Evolutionary conservation across 1,284 basidiomycete genomes (phyloP), one percentile per base, ranked within the genome.

Genomic region (Ganoderma meredithae): DNA sequence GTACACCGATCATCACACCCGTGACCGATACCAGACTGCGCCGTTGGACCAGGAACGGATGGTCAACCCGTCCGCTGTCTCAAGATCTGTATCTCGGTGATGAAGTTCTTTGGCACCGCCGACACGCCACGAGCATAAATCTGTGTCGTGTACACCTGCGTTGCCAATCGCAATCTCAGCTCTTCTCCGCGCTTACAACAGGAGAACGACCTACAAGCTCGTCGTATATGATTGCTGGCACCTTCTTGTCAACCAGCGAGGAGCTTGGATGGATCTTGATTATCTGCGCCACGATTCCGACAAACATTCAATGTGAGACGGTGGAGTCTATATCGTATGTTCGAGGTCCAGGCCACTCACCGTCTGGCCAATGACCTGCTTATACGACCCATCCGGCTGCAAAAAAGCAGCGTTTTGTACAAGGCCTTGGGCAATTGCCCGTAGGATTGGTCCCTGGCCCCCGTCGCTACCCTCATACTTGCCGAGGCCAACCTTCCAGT

Each of bases 191-290:
- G 56, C 49, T 33, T 9, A 9, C 43, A 27, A 31, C 6, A 25
- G n/a, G 10, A 13, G 33, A 52, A 15, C 1, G 53, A 84, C 93
- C 74, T 71, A 97, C 96, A 74, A 98, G 82, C 78, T 98, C 96
- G 77, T 97, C 92, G 76, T 94, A 98, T 59, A 98, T 86, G 67
- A 98, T 95, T 6, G 91, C 94, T 0, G 91, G 89, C 0, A 90
- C 87, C 77, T 93, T 95, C 76, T 92, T 94, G 69, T 93, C 90
- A 70, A 87, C 88, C 69, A 98, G 77, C 1, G 89, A 87, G 25
- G 95, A 96, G 31, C 91, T 87, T 0, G 96, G 96, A 77, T 98
- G 95, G 43, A 98, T 93, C 79, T 96, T 97, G 71, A 98, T 85
- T 33, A 86, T 81, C 93, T 95, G 72, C 22, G 43, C 22, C 22